Evolutionary conservation across 2,329 filamentous ascomycete genomes (phyloP), one percentile per base, ranked within the genome.

Genomic region (Cadophora sp.): DNA sequence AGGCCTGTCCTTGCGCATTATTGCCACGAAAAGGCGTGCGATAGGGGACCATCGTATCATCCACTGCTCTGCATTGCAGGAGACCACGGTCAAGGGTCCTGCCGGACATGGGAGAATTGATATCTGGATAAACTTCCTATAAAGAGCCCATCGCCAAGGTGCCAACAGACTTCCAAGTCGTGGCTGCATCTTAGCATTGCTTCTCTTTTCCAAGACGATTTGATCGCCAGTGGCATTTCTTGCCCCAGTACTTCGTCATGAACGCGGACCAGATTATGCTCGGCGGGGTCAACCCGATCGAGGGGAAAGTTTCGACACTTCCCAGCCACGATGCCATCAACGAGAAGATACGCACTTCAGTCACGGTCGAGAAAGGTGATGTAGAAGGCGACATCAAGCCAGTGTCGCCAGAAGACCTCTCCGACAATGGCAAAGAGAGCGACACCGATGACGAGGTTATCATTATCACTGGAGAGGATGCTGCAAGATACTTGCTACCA

Each of bases 391-490:
- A 76, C 34, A 77, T 77, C 63, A 72, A 72, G 11, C 64, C 71
- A 9, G 66, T 71, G 1, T 55, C 70, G 0, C 70, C 69, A 29
- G 72, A 74, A 16, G 65, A 59, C 19, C 2, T 24, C 19, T 58
- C 53, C 12, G 73, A 69, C 11, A 73, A 74, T 29, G 66, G 77
- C 1, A 77, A 79, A 0, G 78, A 77, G 37, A 79, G 81, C 60
- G 69, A 70, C 29, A 73, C 62, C 37, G 77, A 75, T 66, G 79
- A 82, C 27, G 78, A 84, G 27, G 77, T 73, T 16, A 81, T 87
- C 71, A 87, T 88, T 64, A 66, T 84, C 68, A 86, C 83, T 0
- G 86, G 85, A 62, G 76, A 80, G 8, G 86, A 87, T 73, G 86
- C 84, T 0, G 80, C 85, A 4, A 65, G 69, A 0, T 79, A 87